Evolutionary conservation across 108 stramenopile species (phyloP).

Genomic region (Mediolabrus comicus): DNA sequence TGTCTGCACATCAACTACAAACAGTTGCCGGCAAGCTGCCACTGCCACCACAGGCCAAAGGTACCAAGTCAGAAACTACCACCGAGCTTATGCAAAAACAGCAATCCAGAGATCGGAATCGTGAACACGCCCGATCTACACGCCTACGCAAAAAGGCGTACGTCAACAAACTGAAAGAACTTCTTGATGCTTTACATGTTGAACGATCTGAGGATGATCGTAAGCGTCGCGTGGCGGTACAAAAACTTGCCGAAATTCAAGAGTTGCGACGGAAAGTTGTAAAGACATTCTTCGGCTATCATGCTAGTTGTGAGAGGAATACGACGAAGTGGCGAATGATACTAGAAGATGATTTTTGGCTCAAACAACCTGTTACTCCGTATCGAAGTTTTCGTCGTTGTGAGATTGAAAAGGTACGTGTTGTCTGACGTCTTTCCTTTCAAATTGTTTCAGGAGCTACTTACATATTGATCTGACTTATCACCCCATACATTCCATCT

Average conservation of each 20-base stretch:
- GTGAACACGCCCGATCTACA: slow-evolving; percentile 94
- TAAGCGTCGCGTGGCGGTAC: slow-evolving; percentile 79
- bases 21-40: not conserved
- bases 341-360: slow-evolving; percentile 75
- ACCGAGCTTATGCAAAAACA: slow-evolving; percentile 63
- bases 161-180: slow-evolving; percentile 88
- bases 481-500: slow-evolving; percentile 25
- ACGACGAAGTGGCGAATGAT: slow-evolving; percentile 69
- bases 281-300: slow-evolving; percentile 66
- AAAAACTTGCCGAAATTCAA: slow-evolving; percentile 75
- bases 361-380: slow-evolving; percentile 87
- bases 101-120: slow-evolving; percentile 86
- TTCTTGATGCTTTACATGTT: slow-evolving; percentile 81
- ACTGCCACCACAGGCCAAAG: not conserved
- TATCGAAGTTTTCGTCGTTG: slow-evolving; percentile 80
- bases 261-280: slow-evolving; percentile 71
- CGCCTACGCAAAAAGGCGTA: slow-evolving; percentile 95
- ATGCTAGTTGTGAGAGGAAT: slow-evolving; percentile 62
- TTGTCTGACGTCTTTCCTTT: not conserved
- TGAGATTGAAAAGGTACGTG: slow-evolving; percentile 77
- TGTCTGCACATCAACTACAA: not conserved
- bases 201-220: slow-evolving; percentile 79
- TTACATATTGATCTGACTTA: not conserved
- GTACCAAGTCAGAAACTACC: not conserved
- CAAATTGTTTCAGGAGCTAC: not conserved